Base-by-base conservation (phyloP, 176 grass and related monocot genomes). In the Bonia amplexicaulis region DNA sequence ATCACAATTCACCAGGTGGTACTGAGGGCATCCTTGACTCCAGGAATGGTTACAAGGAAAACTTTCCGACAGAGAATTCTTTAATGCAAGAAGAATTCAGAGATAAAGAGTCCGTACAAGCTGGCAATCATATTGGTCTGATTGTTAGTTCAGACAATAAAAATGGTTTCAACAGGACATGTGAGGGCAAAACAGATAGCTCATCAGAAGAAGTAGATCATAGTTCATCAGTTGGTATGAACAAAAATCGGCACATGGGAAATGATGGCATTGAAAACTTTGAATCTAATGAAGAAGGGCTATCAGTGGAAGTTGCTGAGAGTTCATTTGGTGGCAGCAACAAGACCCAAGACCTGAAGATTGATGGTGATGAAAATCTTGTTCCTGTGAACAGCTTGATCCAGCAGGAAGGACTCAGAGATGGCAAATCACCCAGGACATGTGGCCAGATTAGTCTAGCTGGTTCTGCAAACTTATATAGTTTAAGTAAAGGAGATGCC, bases 361-460 rank as follows among this genome's bases (percentile, higher is more conserved):
- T 68, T 71, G 66, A 70, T 90, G 66, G 69, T 78, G 76, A 87
- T 64, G 80, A 49, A 46, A 88, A 68, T 65, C 35, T 27, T 79
- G 44, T 83, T 63, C 35, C 29, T 42, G 33, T 23, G 17, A 78
- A 58, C n/a, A 55, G 23, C 68, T 77, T 79, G 55, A 69, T 76
- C 71, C 88, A 89, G 42, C 76, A 85, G 7, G 88, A 76, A 89
- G 71, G 11, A 60, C 35, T 49, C 2, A 20, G 23, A 85, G 85
- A 90, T 57, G 68, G 16, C 26, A 79, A 76, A 82, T 86, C 58
- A 44, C 48, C 37, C 59, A 82, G 83, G 71, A 76, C 29, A 13
- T 17, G 5, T 53, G 5, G 29, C 0, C 39, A 41, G 26, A 57
- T 59, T 66, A 20, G 46, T 82, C 48, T 71, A 65, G 48, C 45